Conservation (phyloP, 257 asterid genomes). For the Solanum peruvianum region DNA sequence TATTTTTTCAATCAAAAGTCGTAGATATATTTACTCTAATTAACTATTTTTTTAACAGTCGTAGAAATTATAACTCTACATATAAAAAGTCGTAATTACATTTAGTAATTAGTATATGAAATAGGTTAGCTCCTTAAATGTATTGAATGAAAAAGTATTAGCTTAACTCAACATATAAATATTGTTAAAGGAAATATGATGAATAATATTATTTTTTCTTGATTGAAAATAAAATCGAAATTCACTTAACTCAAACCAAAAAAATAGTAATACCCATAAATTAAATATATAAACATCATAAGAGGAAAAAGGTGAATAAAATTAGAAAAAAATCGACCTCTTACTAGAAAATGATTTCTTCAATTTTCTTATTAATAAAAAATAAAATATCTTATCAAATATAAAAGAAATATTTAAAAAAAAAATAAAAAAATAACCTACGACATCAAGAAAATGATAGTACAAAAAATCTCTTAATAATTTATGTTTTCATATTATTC, state of each 20-base stretch:
- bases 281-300: background rate
- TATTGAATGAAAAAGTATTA: too few relatives aligned
- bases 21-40: too few relatives aligned
- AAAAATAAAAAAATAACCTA: background rate
- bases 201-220: background rate
- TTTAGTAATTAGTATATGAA: too few relatives aligned
- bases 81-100: too few relatives aligned
- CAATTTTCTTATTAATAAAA: too few relatives aligned
- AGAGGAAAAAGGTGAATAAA: background rate
- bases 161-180: background rate
- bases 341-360: background rate
- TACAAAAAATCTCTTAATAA: background rate
- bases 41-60: too few relatives aligned
- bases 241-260: background rate
- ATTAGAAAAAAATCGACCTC: background rate
- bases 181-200: background rate
- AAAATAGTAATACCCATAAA: background rate
- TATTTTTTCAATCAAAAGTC: background rate
- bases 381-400: too few relatives aligned
- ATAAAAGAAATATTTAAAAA: too few relatives aligned
- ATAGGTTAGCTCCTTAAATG: background rate
- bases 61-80: too few relatives aligned
- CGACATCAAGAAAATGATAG: background rate
- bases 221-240: background rate
- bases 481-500: background rate